Conservation (phyloP, 2,329 filamentous ascomycete species). For the Penicillium psychrosexuale region DNA sequence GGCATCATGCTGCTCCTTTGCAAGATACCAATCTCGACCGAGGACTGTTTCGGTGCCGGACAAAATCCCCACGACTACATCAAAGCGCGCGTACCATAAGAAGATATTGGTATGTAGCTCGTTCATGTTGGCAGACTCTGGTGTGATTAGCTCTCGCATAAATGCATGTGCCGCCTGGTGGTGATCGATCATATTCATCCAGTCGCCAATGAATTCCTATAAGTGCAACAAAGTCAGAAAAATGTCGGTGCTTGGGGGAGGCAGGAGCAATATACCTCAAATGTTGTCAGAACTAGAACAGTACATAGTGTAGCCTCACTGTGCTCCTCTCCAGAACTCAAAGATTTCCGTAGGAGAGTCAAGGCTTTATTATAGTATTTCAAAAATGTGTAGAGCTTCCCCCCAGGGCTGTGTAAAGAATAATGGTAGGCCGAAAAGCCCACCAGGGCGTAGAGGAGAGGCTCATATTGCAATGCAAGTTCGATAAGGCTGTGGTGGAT, state of each 20-base stretch:
- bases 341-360: conserved; percentile 65
- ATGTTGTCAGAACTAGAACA: conserved; percentile 85
- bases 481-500: conserved; percentile 68
- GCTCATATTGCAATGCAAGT: conserved; percentile 71
- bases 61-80: conserved; percentile 79
- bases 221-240: conserved; percentile 7
- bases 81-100: conserved; percentile 87
- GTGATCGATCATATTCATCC: conserved; percentile 89
- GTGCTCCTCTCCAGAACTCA: conserved; percentile 69
- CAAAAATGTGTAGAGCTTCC: conserved; percentile 76
- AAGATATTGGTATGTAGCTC: conserved; percentile 70
- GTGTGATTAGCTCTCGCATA: conserved; percentile 72
- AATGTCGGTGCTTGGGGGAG: neutral
- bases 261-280: conserved; percentile 64
- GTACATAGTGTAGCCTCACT: conserved; percentile 75
- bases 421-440: conserved; percentile 87
- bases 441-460: conserved; percentile 79
- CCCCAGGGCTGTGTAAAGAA: conserved; percentile 66
- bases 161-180: conserved; percentile 86
- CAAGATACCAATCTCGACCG: conserved; percentile 72
- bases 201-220: conserved; percentile 94
- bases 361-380: conserved; percentile 90
- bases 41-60: conserved; percentile 73
- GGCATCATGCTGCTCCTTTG: conserved; percentile 61
- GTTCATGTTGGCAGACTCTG: conserved; percentile 69